A percentile compares a stretch with the other conserved stretches of the same genome.
phyloP scores from a whole-genome alignment of 2,329 filamentous ascomycete species.

The Penicillium sp. region DNA sequence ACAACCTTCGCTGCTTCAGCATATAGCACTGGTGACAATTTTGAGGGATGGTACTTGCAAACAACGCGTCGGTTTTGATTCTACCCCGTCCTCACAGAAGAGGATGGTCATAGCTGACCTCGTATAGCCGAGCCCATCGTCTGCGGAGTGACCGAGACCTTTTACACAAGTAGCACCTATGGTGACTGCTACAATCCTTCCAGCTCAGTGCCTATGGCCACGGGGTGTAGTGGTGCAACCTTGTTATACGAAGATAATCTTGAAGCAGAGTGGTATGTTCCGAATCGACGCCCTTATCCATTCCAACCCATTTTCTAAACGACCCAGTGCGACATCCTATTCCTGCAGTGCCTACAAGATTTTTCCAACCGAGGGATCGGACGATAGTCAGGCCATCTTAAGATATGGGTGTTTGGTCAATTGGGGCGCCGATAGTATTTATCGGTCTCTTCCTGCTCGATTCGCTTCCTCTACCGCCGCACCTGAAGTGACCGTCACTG shows the following conservation, averaged over 20 bases:
- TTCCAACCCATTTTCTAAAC: background rate
- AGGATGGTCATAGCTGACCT: background rate
- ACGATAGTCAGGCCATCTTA: background rate
- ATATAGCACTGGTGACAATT: constrained; percentile 9
- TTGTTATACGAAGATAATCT: constrained; percentile 2
- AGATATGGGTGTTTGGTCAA: constrained; percentile 12
- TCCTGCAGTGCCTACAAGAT: constrained; percentile 12
- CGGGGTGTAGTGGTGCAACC: constrained; percentile 7
- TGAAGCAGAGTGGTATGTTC: constrained; percentile 9
- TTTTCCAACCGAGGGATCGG: constrained; percentile 8
- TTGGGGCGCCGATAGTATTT: constrained; percentile 15
- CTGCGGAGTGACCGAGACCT: constrained; percentile 4
- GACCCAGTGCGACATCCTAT: constrained; percentile 1
- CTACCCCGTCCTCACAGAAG: background rate
- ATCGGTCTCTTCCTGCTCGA: constrained; percentile 12
- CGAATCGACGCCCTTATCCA: background rate
- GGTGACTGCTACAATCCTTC: constrained; percentile 8
- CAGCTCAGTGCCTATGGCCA: constrained; percentile 2
- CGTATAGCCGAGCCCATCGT: constrained; percentile 8
- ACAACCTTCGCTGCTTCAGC: constrained; percentile 9
- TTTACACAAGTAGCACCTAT: constrained; percentile 9
- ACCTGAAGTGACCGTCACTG: background rate
- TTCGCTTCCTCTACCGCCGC: constrained; percentile 6
- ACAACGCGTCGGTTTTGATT: constrained; percentile 8
- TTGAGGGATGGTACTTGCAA: constrained; percentile 15